Evolutionary conservation across 2,329 filamentous ascomycete species (phyloP), one percentile per base, ranked within the genome.

Genomic region (Ophiognomonia clavigignenti-juglandacearum): DNA sequence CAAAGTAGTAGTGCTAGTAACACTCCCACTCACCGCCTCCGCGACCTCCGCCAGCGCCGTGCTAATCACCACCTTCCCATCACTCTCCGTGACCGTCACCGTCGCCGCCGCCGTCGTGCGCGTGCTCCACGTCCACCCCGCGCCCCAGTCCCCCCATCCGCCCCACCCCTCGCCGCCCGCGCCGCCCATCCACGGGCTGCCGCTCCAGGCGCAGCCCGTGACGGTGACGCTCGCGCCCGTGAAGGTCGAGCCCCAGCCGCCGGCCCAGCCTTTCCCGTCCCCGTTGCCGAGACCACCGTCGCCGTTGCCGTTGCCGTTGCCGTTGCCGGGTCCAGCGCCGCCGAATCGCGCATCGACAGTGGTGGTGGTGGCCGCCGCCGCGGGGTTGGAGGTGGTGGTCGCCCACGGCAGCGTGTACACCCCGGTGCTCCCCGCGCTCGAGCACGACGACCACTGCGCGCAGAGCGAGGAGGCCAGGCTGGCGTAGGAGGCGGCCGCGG

Each of bases 391-490:
- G n/a, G 26, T 18, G 18, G 6, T n/a, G 7, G 57, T 62, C 26
- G 60, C 63, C 64, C 64, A 66, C 9, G 63, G 60, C 40, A 71
- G 49, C 40, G 69, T 72, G 42, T 63, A 61, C 20, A 70, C 64
- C 38, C 64, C 66, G 1, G 66, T 67, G 52, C 56, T 61, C 37
- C 67, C 68, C 45, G 61, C 64, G 18, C 59, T 52, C 16, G 62
- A 64, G 57, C 70, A 73, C 7, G 64, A 66, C 1, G 61, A 57
- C 57, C 64, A 71, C 19, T 53, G 55, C 35, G 64, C 59, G 64
- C 70, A 73, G 18, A 72, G 62, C 6, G 66, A 69, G 8, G 64
- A 63, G 0, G 67, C 69, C 4, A 70, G 57, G 13, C 67, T 65
- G 34, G 56, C 59, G 57, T 59, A 64, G 10, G 59, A 59, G 14